Percentiles rank a stretch among this genome's conserved stretches.
These are phyloP conservation scores for Alternaria sp. DNA, from an alignment of 2,329 filamentous ascomycete species.

Conservation along the genomic window DNA sequence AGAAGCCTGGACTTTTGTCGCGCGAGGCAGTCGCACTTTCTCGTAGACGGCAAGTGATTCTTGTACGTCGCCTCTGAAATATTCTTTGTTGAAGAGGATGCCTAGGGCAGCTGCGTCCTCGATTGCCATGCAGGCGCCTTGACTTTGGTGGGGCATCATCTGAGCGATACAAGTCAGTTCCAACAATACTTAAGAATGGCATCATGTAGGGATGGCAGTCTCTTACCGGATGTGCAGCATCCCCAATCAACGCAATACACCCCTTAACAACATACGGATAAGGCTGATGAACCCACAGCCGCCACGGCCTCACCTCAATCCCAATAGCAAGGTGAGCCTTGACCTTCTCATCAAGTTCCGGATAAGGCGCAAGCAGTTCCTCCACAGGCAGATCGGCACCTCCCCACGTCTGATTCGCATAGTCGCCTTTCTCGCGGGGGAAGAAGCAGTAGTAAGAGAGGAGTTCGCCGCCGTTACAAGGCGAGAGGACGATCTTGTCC, in stretches of 20 bases:
- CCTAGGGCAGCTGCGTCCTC: conserved; percentile 70
- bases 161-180: conserved; percentile 15
- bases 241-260: conserved; percentile 65
- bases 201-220: not conserved
- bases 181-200: not conserved
- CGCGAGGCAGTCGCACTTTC: conserved; percentile 45
- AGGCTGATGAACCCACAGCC: conserved; percentile 69
- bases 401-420: conserved; percentile 66
- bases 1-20: conserved; percentile 48
- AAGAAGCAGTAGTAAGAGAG: conserved; percentile 76
- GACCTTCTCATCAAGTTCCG: conserved; percentile 65
- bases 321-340: conserved; percentile 64
- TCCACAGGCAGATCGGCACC: conserved; percentile 60
- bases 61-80: conserved; percentile 49
- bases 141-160: conserved; percentile 74
- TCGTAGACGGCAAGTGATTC: conserved; percentile 47
- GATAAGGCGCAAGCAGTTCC: conserved; percentile 67
- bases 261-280: conserved; percentile 64
- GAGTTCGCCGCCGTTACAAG: conserved; percentile 69
- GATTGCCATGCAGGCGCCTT: conserved; percentile 73
- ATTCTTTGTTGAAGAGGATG: conserved; percentile 62
- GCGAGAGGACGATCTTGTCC: conserved; percentile 74
- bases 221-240: conserved; percentile 68
- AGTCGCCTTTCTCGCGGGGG: conserved; percentile 65
- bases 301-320: conserved; percentile 69